Base-by-base conservation (phyloP, 1,284 basidiomycete genomes). In the Fomitopsis betulina region DNA sequence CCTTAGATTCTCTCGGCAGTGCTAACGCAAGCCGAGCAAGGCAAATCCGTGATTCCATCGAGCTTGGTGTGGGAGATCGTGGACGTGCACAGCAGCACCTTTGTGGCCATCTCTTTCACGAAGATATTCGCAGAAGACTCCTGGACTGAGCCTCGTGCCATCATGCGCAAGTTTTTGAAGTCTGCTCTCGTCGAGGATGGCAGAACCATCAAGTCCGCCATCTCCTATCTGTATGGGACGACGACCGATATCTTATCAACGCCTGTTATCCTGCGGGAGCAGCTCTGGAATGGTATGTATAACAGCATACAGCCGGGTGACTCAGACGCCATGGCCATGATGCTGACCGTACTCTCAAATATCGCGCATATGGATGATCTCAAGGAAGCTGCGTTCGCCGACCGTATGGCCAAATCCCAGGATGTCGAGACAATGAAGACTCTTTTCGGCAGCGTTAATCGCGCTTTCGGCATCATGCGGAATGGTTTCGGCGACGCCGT, bases 221-320 rank as follows among this genome's bases (percentile, higher is more conserved):
- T 86, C 51, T 69, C 60, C 27, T 63, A 67, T 15, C 68, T 84
- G 2, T 63, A 57, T 53, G 58, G 59, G 10, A 19, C 61, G 3
- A 47, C 42, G 10, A 15, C 52, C 21, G 12, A 17, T 19, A 12
- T 33, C 10, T 12, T 17, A 15, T 9, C 47, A 12, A 51, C 30
- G 5, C 12, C 40, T 23, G 74, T 80, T 49, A 63, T 70, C 17
- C 73, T 86, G 42, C 80, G 81, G 38, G 77, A 79, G 40, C 80
- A 81, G 49, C 71, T 92, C 30, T 96, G 94, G 94, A 75, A 73
- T 51, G 81, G 79, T 61, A 74, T 84, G 2, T 94, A 90, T 67
- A 76, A 80, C 10, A 75, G 75, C 4, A 68, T 93, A 3, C 77
- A 81, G 43, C 78, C 81, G 13, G 76, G 73, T 35, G 89, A 93